Evolutionary conservation across 768 basidiomycete genomes (phyloP), one percentile per base, ranked within the genome.

Genomic region (Xerocomus potaroensis): DNA sequence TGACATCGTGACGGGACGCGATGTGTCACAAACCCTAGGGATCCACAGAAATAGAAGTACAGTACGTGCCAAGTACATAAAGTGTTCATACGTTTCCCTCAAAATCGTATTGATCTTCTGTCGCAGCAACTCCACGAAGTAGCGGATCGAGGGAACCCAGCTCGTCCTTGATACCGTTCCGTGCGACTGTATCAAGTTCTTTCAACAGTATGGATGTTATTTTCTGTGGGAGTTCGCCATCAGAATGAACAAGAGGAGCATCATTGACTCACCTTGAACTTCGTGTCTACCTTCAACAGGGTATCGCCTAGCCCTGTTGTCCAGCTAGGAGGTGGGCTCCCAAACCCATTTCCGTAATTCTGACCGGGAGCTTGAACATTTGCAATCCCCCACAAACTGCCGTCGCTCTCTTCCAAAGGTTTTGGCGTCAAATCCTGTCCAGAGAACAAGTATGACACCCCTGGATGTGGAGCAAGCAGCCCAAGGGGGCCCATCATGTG

Each of bases 131-230:
- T 54, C 84, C 87, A 34, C 83, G 72, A 43, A 91, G 70, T 27
- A 90, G 61, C 22, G 89, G 89, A 65, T 90, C 87, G 36, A 92
- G 74, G 21, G 87, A 86, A 15, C 84, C 81, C 30, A 93, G 70
- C 65, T 93, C 90, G 47, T 89, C 86, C 64, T 78, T 84, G 63
- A 93, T 92, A 12, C 80, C 79, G 40, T 81, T 82, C 48, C 90
- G 75, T 39, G 91, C 90, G 38, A 89, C 80, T 32, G 77, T 73
- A 66, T 94, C 91, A 19, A 95, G 77, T 54, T 94, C 91, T 64
- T 91, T 92, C 47, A 91, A 67, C 9, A 95, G 69, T 33, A 68
- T 70, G 16, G 80, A 76, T n/a, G 83, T 86, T 52, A 93, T 81
- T 83, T 92, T 94, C 91, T 93, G 64, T 15, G n/a, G 31, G 6